Base-by-base conservation (phyloP, 257 asterid genomes). In the Prunella vulgaris region DNA sequence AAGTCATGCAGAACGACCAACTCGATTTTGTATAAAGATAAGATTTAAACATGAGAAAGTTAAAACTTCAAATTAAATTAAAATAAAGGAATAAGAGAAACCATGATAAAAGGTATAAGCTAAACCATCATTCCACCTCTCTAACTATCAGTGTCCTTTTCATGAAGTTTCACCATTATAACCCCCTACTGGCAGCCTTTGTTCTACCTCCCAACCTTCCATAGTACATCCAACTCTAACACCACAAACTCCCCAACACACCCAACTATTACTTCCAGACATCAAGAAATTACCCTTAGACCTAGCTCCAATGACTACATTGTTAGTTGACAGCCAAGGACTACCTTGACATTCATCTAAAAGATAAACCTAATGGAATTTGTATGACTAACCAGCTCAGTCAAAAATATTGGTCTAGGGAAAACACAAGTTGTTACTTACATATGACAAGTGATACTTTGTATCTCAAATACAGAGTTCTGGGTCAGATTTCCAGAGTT, bases 191-290 rank as follows among this genome's bases (percentile, higher is more conserved):
- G 35, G 35, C 35, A 30, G 35, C 6, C 35, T 30, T 30, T 30
- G 35, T 30, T 30, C 35, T 30, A 1, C 35, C 35, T 30, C 35
- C 4, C 35, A 7, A 46, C 58, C 48, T 69, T 10, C 20, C 13
- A 2, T 15, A 10, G 74, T 24, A 44, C 33, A 60, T 17, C 60
- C 27, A 70, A 70, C 74, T 7, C 35, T 46, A 46, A 28, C 68
- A 70, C 46, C 52, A 44, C 30, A 5, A 5, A 3, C 46, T 44
- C 61, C 17, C 6, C 14, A 37, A 13, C 10, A 42, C 46, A 42
- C 33, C 38, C 38, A 33, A 33, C 38, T 33, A 33, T 33, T 33
- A 58, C 44, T 40, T 37, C 20, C 67, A 57, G 58, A 9, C 24
- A 27, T 17, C 24, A 15, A 46, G 56, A 40, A 37, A 21, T 40